phyloP scores from a whole-genome alignment of 1,139 yeast species.

The Yamadazyma sp. region DNA sequence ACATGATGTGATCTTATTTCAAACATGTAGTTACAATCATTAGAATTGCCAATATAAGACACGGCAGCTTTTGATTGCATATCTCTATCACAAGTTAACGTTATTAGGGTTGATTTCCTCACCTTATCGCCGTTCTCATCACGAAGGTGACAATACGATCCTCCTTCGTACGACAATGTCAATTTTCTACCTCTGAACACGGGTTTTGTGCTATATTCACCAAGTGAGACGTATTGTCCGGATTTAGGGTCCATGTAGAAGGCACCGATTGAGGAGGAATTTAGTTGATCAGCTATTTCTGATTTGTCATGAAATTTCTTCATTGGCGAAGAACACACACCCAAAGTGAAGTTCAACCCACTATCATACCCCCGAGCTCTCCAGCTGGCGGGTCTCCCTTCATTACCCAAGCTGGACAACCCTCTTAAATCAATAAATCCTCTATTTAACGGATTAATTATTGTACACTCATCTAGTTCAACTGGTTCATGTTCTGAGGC shows the following conservation, averaged over 20 bases:
- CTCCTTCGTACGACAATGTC: constrained; percentile 68
- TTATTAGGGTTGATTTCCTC: constrained; percentile 63
- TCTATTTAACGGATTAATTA: constrained; percentile 48
- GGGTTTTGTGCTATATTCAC: constrained; percentile 61
- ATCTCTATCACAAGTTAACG: constrained; percentile 81
- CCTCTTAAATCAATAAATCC: constrained; percentile 59
- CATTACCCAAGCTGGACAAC: constrained; percentile 43
- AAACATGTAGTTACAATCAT: constrained; percentile 81
- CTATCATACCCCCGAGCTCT: constrained; percentile 69
- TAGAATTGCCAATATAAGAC: constrained; percentile 66
- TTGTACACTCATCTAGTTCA: constrained; percentile 50
- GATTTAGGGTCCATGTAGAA: constrained; percentile 57
- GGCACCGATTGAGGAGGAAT: constrained; percentile 62
- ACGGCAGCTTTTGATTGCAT: constrained; percentile 65
- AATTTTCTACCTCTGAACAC: constrained; percentile 70
- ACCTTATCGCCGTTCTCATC: constrained; percentile 39
- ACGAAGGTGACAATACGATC: constrained; percentile 59
- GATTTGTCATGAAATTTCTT: constrained; percentile 31
- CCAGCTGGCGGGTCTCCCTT: constrained; percentile 57
- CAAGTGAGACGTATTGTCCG: constrained; percentile 60
- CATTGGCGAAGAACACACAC: constrained; percentile 72
- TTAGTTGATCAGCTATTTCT: constrained; percentile 40
- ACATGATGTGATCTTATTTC: constrained; percentile 87
- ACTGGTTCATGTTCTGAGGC: constrained; percentile 6
- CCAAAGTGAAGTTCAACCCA: constrained; percentile 74